Percentiles rank a stretch among this genome's conserved stretches.
Evolutionary conservation across 371 early-diverging fungal species (phyloP).

Genomic region (Umbelopsis sp.): DNA sequence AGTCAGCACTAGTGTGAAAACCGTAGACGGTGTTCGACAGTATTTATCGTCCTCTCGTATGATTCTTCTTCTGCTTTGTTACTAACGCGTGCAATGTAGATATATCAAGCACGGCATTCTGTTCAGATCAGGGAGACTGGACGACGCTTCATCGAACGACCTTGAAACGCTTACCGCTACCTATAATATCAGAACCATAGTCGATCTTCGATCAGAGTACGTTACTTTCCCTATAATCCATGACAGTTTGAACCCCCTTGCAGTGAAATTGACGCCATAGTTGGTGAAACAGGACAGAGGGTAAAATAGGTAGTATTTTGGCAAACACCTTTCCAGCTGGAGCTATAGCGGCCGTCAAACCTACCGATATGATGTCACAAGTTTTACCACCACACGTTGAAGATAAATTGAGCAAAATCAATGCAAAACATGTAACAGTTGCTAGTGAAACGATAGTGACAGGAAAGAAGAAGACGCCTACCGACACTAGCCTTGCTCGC

Average conservation of each 20-base stretch:
- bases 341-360: slow-evolving; percentile 10
- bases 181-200: slow-evolving; percentile 13
- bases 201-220: slow-evolving; percentile 20
- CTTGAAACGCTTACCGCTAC: not conserved
- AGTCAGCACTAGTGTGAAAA: not conserved
- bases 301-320: not conserved
- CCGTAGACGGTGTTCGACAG: not conserved
- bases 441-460: not conserved
- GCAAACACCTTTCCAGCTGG: slow-evolving; percentile 17
- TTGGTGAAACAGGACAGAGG: not conserved
- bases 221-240: not conserved
- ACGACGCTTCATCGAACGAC: slow-evolving; percentile 2
- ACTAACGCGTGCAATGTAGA: not conserved
- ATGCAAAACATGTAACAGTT: not conserved
- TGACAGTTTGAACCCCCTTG: not conserved
- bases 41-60: not conserved
- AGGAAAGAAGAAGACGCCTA: not conserved
- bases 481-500: not conserved
- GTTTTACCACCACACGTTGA: slow-evolving; percentile 11
- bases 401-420: not conserved
- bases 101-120: slow-evolving; percentile 8
- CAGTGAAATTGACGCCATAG: not conserved
- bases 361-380: slow-evolving; percentile 1
- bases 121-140: slow-evolving; percentile 18
- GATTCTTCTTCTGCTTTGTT: too few relatives aligned